Percentiles rank a stretch among this genome's conserved stretches.
Evolutionary conservation across 2,329 filamentous ascomycete species (phyloP).

Genomic region (Chrysosphaeria jannelii): DNA sequence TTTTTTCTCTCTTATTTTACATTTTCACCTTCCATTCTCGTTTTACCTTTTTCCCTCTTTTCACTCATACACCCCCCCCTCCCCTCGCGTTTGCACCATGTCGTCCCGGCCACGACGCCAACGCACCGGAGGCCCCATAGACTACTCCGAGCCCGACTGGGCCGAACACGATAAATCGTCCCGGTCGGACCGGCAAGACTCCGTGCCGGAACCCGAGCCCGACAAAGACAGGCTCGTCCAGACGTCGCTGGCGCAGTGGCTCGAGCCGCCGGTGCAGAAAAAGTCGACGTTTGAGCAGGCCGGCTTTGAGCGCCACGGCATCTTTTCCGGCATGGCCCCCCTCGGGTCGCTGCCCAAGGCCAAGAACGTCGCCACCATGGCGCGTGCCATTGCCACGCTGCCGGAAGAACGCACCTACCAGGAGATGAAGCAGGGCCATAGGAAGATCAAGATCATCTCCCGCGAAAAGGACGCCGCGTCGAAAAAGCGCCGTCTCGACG

Average conservation of each 20-base stretch:
- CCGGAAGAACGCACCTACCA: slow-evolving; percentile 3
- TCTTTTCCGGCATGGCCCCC: slow-evolving; percentile 60
- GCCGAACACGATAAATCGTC: slow-evolving; percentile 2
- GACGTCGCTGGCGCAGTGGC: slow-evolving; percentile 22
- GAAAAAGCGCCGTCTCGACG: too few species aligned
- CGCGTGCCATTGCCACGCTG: slow-evolving; percentile 12
- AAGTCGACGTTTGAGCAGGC: slow-evolving; percentile 51
- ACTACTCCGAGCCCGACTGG: slow-evolving; percentile 1
- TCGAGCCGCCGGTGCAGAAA: slow-evolving; percentile 25
- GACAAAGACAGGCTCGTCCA: slow-evolving; percentile 10
- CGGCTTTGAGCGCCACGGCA: slow-evolving; percentile 41
- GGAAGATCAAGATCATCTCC: too few species aligned
- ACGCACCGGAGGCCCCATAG: background rate
- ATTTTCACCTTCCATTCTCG: too few species aligned
- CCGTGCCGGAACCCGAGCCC: background rate
- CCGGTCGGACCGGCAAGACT: slow-evolving; percentile 4
- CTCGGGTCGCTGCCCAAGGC: slow-evolving; percentile 42
- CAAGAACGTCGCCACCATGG: slow-evolving; percentile 12
- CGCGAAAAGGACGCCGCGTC: too few species aligned
- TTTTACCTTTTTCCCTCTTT: too few species aligned
- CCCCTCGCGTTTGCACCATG: slow-evolving; percentile 2
- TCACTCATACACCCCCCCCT: too few species aligned
- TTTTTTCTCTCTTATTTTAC: too few species aligned
- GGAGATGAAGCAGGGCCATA: too few species aligned
- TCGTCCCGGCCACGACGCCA: slow-evolving; percentile 1